Evolutionary conservation across 768 basidiomycete genomes (phyloP).

Genomic region (Pleurotus citrinopileatus): DNA sequence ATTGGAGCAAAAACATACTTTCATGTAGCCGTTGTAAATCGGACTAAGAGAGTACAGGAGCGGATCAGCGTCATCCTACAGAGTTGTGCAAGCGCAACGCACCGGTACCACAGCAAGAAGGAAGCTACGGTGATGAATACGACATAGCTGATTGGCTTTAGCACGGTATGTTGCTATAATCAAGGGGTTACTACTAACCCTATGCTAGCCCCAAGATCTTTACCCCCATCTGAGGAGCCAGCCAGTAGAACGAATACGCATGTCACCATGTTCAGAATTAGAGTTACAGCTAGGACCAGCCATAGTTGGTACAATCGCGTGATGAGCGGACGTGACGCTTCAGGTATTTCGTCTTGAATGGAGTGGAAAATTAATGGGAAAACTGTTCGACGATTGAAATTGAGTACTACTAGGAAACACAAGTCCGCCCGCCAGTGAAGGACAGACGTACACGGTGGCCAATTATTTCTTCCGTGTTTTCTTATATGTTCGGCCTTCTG

Average conservation of each 20-base stretch:
- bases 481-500: conserved; percentile 68
- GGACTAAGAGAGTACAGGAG: conserved; percentile 49
- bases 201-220: conserved; percentile 80
- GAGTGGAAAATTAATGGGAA: conserved; percentile 95
- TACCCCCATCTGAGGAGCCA: conserved; percentile 71
- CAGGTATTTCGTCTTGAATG: conserved; percentile 87
- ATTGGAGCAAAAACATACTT: conserved; percentile 47
- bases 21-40: conserved; percentile 97
- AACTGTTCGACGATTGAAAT: conserved; percentile 55
- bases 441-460: conserved; percentile 75
- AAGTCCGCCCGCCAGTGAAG: conserved; percentile 31
- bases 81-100: conserved; percentile 24
- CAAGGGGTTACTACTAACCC: conserved; percentile 48
- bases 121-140: conserved; percentile 74
- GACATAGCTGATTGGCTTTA: conserved; percentile 56
- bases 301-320: conserved; percentile 90
- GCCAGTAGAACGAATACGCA: conserved; percentile 83
- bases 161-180: conserved; percentile 13
- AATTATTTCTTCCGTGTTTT: conserved; percentile 85
- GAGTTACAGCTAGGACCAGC: conserved; percentile 81
- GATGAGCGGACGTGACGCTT: conserved; percentile 73
- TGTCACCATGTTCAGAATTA: conserved; percentile 87
- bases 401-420: too few species aligned
- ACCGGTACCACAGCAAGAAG: conserved; percentile 97
- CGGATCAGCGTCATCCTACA: conserved; percentile 11